Evolutionary conservation across 2,329 filamentous ascomycete genomes (phyloP), one percentile per base, ranked within the genome.

Genomic region (Elsinoe necatrix): DNA sequence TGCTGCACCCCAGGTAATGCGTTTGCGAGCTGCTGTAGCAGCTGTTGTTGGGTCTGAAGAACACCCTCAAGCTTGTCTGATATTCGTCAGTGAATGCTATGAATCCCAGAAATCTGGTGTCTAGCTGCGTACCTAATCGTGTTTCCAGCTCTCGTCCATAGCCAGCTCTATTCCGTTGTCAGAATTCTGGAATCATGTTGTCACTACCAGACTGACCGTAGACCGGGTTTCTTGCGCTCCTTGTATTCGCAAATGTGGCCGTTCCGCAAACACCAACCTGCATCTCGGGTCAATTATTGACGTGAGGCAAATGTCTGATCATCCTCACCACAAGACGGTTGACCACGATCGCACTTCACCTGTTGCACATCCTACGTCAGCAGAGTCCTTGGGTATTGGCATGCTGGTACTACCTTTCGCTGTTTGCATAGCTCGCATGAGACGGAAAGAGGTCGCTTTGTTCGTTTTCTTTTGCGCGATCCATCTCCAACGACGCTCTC

Each of bases 401-500:
- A 23, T 29, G 35, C n/a, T 45, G 42, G 23, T 61, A 59, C 72
- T 54, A 89, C 86, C 77, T 91, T 92, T 73, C 87, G 77, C 69
- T 87, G 83, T 71, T 91, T 90, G 75, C 87, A 89, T 54, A 87
- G 77, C 72, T 91, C 87, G 67, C 87, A 81, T 64, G 75, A 78
- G 31, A 80, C 78, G 51, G 72, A 74, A 66, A 78, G 71, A 42
- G 75, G 75, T 57, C 63, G 61, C 29, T 57, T 54, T 51, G 63
- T 61, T 60, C 63, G 62, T 50, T 64, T 65, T 27, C 78, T 69
- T 66, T 76, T 77, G 18, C 29, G 48, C 59, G 76, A 75, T 56
- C 62, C 64, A 58, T 68, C 67, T 51, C 63, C 61, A n/a, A 67
- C 67, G 64, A 25, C 29, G 20, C 68, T 68, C 7, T 66, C 68